Conservation (phyloP, 2,329 filamentous ascomycete genomes). For the Coniochaeta hoffmannii region DNA sequence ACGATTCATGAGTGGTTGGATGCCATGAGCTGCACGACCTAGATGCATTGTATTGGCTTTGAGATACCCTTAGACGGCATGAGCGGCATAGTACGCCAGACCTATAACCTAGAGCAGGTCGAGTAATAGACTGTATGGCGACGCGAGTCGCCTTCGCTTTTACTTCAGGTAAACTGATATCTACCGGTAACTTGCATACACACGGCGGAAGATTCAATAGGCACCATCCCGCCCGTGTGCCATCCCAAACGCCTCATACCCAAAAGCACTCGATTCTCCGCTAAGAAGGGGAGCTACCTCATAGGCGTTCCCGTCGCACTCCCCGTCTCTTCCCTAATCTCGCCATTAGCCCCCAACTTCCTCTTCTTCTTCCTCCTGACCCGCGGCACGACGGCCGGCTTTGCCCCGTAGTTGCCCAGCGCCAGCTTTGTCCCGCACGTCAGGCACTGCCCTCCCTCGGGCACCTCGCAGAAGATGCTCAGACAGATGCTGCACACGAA, state of each 20-base stretch:
- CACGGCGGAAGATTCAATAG: neutral
- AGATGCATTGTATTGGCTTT: neutral
- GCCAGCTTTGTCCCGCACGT: slow-evolving; percentile 75
- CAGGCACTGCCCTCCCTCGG: slow-evolving; percentile 60
- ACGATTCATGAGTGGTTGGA: too few species aligned
- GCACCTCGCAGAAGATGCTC: slow-evolving; percentile 77
- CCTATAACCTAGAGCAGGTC: neutral
- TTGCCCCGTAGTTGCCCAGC: slow-evolving; percentile 68
- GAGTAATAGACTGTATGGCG: neutral
- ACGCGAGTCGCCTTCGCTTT: neutral
- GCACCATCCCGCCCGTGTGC: neutral
- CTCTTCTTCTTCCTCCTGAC: slow-evolving; percentile 74
- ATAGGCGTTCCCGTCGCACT: slow-evolving; percentile 52
- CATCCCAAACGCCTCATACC: neutral
- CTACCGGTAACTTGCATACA: neutral
- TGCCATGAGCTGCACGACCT: neutral
- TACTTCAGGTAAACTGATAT: neutral
- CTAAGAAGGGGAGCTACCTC: neutral
- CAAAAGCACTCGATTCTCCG: neutral
- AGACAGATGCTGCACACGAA: slow-evolving; percentile 96
- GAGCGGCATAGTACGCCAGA: neutral
- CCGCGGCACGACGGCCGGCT: slow-evolving; percentile 65
- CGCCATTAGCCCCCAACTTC: slow-evolving; percentile 39
- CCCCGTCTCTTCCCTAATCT: slow-evolving; percentile 46
- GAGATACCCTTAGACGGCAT: neutral